phyloP scores from a whole-genome alignment of 352 stramenopile genomes.

The Plasmopara muralis region DNA sequence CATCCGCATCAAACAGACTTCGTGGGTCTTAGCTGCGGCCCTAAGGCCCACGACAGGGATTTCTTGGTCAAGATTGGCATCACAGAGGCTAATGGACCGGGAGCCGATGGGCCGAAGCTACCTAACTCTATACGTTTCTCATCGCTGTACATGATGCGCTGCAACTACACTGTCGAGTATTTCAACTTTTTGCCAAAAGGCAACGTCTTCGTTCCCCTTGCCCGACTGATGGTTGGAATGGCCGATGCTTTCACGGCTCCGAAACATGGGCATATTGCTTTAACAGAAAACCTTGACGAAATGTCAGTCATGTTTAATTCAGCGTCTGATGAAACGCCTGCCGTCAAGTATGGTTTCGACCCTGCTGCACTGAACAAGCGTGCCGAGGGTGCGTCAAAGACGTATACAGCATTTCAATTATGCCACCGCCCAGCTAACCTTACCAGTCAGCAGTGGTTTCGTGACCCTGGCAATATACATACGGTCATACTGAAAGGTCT shows the following conservation, averaged over 20 bases:
- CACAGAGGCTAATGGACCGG: slow-evolving; percentile 22
- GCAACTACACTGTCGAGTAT: slow-evolving; percentile 60
- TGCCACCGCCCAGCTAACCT: slow-evolving; percentile 56
- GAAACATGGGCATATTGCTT: slow-evolving; percentile 67
- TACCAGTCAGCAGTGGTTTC: slow-evolving; percentile 58
- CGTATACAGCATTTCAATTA: slow-evolving; percentile 63
- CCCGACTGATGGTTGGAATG: slow-evolving; percentile 45
- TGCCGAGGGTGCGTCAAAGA: slow-evolving; percentile 38
- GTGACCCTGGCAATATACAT: slow-evolving; percentile 77
- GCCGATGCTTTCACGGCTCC: slow-evolving; percentile 43
- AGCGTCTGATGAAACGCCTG: slow-evolving; percentile 41
- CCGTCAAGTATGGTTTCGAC: slow-evolving; percentile 39
- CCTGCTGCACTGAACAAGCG: slow-evolving; percentile 20
- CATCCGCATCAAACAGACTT: slow-evolving; percentile 52
- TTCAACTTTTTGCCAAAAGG: slow-evolving; percentile 45
- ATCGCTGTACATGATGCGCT: slow-evolving; percentile 71
- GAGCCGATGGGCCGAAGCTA: slow-evolving; percentile 15
- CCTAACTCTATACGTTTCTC: slow-evolving; percentile 49
- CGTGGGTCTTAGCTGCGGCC: slow-evolving; percentile 61
- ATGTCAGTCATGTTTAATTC: slow-evolving; percentile 82
- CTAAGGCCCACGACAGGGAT: slow-evolving; percentile 40
- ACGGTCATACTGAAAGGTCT: slow-evolving; percentile 57
- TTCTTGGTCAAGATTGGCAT: slow-evolving; percentile 38
- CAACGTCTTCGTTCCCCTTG: slow-evolving; percentile 34
- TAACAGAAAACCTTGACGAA: slow-evolving; percentile 46